phyloP scores from a whole-genome alignment of 2,329 filamentous ascomycete genomes.

The Dothidotthia symphoricarpi region DNA sequence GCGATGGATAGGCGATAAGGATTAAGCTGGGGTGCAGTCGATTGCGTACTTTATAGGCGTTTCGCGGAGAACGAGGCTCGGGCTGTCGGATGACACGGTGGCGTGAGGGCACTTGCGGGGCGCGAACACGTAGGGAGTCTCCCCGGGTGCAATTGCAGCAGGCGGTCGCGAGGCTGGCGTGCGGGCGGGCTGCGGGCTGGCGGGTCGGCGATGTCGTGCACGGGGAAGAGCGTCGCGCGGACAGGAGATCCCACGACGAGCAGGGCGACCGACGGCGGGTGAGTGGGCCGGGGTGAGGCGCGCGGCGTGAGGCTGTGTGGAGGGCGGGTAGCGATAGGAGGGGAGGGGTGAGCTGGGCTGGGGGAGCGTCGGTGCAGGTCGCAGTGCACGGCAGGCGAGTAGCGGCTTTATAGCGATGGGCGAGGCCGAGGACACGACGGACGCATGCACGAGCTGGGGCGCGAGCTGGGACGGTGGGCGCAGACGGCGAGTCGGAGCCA shows the following conservation, averaged over 20 bases:
- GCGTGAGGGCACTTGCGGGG: neutral
- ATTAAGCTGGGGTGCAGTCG: constrained; percentile 2
- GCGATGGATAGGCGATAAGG: constrained; percentile 2
- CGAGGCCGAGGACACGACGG: constrained; percentile 2
- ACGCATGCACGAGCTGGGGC: constrained; percentile 2
- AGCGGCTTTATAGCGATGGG: neutral
- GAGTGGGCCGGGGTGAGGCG: constrained; percentile 1
- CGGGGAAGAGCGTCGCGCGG: constrained; percentile 1
- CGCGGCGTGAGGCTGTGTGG: constrained; percentile 2
- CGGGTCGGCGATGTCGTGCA: constrained; percentile 1
- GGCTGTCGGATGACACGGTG: neutral
- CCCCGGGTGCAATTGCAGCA: constrained; percentile 1
- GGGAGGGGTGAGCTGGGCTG: neutral
- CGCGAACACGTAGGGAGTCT: neutral
- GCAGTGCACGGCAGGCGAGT: neutral
- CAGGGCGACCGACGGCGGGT: neutral
- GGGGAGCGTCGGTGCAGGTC: neutral
- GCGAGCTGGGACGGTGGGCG: constrained; percentile 1
- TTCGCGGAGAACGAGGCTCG: neutral
- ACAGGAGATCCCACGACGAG: neutral
- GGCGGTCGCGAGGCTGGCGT: constrained; percentile 1
- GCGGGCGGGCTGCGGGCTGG: constrained; percentile 4
- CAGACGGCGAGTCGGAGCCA: neutral
- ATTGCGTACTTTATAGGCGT: constrained; percentile 1
- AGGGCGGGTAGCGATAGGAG: constrained; percentile 2